These are phyloP conservation scores for Chlorella sorokiniana DNA, from an alignment of 139 green algal genomes.

Conservation along the genomic window DNA sequence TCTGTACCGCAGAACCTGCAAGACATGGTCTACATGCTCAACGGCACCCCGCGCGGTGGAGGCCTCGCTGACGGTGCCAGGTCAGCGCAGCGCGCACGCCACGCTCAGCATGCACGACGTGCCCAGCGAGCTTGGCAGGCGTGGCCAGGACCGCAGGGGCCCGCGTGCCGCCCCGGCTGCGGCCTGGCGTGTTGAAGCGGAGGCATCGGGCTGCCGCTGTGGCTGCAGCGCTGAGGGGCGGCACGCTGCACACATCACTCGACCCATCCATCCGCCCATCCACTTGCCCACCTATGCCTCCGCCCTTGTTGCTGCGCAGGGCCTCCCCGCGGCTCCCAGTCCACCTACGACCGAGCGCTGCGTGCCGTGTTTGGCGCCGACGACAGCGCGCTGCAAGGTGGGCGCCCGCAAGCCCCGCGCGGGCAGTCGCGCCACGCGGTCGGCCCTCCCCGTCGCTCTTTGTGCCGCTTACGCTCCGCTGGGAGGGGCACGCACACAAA, in stretches of 20 bases:
- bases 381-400: constrained; percentile 1
- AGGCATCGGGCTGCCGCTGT: no score
- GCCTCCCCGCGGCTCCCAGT: constrained; percentile 15
- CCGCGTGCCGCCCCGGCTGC: not conserved
- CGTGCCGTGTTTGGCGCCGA: constrained; percentile 16
- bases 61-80: constrained; percentile 21
- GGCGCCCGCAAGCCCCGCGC: not conserved
- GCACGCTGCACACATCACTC: not conserved
- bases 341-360: constrained; percentile 25
- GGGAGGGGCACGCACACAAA: not conserved
- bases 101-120: no score
- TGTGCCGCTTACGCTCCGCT: not conserved
- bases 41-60: constrained; percentile 24
- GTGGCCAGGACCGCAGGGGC: not conserved
- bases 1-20: constrained; percentile 18
- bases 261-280: not conserved
- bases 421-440: not conserved
- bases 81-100: not conserved
- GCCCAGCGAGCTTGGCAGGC: no score
- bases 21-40: constrained; percentile 35
- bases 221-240: no score
- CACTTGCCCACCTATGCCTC: not conserved
- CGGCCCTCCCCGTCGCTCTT: not conserved
- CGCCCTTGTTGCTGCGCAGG: not conserved
- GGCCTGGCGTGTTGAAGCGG: no score